Evolutionary conservation across 2,329 filamentous ascomycete species (phyloP).

Genomic region (Dryadomyces quercivorus): DNA sequence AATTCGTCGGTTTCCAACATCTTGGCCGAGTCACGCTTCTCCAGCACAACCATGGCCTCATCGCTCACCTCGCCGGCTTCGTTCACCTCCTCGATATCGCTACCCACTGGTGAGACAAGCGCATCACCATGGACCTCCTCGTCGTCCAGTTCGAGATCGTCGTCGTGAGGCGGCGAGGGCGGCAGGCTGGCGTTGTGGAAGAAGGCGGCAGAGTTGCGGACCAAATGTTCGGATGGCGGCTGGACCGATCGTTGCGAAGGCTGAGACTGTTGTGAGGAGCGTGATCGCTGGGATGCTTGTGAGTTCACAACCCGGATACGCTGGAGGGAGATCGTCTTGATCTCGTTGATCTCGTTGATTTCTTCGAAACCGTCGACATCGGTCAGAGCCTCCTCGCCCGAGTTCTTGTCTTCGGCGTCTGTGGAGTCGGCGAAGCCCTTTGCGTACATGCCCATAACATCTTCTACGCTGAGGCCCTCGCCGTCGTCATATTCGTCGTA

Average conservation of each 20-base stretch:
- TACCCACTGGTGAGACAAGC: neutral
- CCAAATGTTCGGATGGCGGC: constrained; percentile 12
- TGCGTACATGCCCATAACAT: constrained; percentile 61
- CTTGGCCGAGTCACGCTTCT: constrained; percentile 40
- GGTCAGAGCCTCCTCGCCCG: constrained; percentile 19
- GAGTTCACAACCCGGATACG: no score
- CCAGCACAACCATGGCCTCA: constrained; percentile 2
- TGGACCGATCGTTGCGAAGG: no score
- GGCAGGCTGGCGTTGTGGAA: constrained; percentile 22
- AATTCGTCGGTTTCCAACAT: constrained; percentile 17
- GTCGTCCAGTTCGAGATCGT: constrained; percentile 19
- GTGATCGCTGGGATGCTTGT: no score
- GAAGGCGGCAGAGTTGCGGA: constrained; percentile 26
- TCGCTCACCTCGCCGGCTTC: neutral
- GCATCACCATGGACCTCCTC: no score
- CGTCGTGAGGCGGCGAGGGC: constrained; percentile 21
- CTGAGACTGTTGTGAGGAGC: no score
- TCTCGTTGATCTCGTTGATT: neutral
- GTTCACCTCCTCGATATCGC: neutral
- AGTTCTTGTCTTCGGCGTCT: constrained; percentile 28
- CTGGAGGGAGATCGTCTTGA: no score
- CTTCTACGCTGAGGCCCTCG: constrained; percentile 50
- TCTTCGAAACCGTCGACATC: constrained; percentile 9
- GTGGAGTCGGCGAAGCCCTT: constrained; percentile 45
- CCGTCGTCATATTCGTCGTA: constrained; percentile 19